Evolutionary conservation across 1,284 basidiomycete genomes (phyloP), one percentile per base, ranked within the genome.

Genomic region (Puccinia coronata): DNA sequence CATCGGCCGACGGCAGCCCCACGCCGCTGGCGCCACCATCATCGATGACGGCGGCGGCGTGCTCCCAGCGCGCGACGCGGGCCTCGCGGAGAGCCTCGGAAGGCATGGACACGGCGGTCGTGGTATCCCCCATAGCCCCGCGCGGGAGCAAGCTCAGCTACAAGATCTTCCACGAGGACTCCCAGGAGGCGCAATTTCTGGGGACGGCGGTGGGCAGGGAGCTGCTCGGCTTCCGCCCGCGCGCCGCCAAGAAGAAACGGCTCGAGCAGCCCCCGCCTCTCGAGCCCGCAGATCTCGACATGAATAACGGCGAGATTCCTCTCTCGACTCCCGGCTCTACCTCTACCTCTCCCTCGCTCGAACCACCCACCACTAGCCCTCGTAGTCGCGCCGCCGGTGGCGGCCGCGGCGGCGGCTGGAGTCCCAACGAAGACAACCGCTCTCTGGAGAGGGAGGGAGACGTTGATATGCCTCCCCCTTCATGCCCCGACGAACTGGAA

Each of bases 211-310:
- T 70, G 43, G 77, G 77, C 23, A 69, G 77, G 36, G 77, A 79
- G 51, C 51, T 79, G 51, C 67, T 79, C 34, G 77, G 77, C 11
- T 79, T 79, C 34, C 39, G 77, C 25, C 77, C 77, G n/a, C 43
- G 43, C 16, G 9, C 39, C 4, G n/a, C 49, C 53, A 74, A 74
- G 51, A 74, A 59, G 43, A 74, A 74, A 20, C 31, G 39, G 25
- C 23, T 72, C 49, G 49, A 51, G 12, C 49, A 51, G 11, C 49
- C 9, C 18, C 49, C 49, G 18, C 18, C 49, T 20, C 49, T 47
- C 43, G 9, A 47, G 16, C 16, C 43, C 9, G 43, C 43, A 8
- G 43, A 47, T 16, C 43, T n/a, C n/a, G n/a, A n/a, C n/a, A n/a
- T n/a, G n/a, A n/a, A 47, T 47, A 16, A 8, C 43, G 9, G 16